Conservation (phyloP, 768 basidiomycete species). For the Suillus fuscotomentosus region DNA sequence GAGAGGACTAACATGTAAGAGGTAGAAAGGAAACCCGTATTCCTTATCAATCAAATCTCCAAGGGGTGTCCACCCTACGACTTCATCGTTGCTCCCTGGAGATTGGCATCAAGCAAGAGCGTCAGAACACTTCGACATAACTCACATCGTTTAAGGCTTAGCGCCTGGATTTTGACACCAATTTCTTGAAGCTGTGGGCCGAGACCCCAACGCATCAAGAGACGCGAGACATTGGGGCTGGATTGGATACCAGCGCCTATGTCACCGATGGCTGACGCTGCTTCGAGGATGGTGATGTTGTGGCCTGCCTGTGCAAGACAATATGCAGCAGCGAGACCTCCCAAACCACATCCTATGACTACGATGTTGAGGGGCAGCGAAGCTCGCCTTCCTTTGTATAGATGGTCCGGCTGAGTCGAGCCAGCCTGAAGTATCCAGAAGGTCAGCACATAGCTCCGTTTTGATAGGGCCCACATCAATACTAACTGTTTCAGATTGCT, state of each 20-base stretch:
- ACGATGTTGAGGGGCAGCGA: conserved; percentile 32
- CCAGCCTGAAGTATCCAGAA: neutral
- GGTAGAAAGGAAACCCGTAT: conserved; percentile 34
- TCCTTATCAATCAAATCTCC: conserved; percentile 29
- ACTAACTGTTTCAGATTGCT: neutral
- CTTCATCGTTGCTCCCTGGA: conserved; percentile 33
- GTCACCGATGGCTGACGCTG: conserved; percentile 38
- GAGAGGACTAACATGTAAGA: conserved; percentile 31
- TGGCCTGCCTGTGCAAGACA: conserved; percentile 47
- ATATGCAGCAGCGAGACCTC: conserved; percentile 47
- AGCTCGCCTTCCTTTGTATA: conserved; percentile 27
- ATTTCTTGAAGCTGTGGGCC: conserved; percentile 37
- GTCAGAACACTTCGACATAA: neutral
- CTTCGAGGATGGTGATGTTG: conserved; percentile 47
- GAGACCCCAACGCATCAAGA: conserved; percentile 53
- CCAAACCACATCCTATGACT: conserved; percentile 54
- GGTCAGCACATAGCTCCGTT: neutral
- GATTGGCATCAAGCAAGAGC: neutral
- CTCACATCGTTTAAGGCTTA: conserved; percentile 45
- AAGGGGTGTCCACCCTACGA: conserved; percentile 37
- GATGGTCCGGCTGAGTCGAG: conserved; percentile 1
- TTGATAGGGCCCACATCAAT: neutral
- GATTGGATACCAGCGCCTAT: conserved; percentile 56
- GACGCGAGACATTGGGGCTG: conserved; percentile 39
- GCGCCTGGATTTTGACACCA: conserved; percentile 37